A percentile compares a stretch with the other conserved stretches of the same genome.
These are phyloP conservation scores for Serendipita vermifera DNA, from an alignment of 768 basidiomycete species.

Conservation along the genomic window DNA sequence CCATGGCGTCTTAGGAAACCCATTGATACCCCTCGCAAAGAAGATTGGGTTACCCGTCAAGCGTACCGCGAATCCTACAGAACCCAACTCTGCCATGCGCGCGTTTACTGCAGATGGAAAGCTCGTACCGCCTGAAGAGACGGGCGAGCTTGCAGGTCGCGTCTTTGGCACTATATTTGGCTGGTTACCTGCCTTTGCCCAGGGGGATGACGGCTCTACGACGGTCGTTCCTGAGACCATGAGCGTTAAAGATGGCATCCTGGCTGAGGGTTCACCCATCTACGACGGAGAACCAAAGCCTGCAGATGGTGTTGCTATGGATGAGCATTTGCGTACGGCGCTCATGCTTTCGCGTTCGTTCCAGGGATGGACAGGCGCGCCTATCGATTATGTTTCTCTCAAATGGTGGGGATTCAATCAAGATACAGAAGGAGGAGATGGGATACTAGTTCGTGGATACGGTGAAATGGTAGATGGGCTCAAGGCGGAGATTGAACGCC, in stretches of 20 bases:
- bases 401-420: slow-evolving; percentile 16
- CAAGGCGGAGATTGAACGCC: not conserved
- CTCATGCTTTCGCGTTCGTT: slow-evolving; percentile 6
- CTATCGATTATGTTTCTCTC: slow-evolving; percentile 13
- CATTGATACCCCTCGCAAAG: slow-evolving; percentile 12
- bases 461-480: not conserved
- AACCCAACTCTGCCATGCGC: not conserved
- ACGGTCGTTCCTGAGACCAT: not conserved
- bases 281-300: slow-evolving; percentile 17
- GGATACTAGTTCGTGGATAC: slow-evolving; percentile 12
- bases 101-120: not conserved
- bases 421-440: slow-evolving; percentile 14
- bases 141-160: not conserved
- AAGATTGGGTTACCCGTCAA: slow-evolving; percentile 11
- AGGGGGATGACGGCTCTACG: not conserved
- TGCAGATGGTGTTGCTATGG: slow-evolving; percentile 23
- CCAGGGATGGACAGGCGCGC: slow-evolving; percentile 16
- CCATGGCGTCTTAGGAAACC: slow-evolving; percentile 12
- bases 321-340: not conserved
- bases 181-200: not conserved
- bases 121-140: not conserved
- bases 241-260: not conserved
- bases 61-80: too few relatives aligned
- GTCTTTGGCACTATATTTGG: not conserved
- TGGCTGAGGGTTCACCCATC: not conserved